phyloP scores from a whole-genome alignment of 768 basidiomycete genomes.

The Pleurotus eryngii region DNA sequence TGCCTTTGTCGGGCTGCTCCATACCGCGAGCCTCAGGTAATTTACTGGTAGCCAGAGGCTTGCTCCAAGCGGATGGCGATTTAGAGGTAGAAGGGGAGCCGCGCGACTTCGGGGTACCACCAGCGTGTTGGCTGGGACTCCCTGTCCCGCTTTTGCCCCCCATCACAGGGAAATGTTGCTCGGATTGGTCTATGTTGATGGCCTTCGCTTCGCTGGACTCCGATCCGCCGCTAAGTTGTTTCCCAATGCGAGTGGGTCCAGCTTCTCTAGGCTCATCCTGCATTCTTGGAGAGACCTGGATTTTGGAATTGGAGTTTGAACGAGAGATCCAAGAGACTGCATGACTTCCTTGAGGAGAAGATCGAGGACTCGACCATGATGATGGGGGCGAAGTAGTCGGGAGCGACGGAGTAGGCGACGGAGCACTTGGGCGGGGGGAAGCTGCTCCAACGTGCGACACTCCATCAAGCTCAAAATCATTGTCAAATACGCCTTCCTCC shows the following conservation, averaged over 20 bases:
- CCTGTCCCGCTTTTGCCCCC: not conserved
- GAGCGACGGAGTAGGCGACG: conserved; percentile 17
- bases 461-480: conserved; percentile 44
- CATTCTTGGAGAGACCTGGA: conserved; percentile 52
- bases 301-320: conserved; percentile 44
- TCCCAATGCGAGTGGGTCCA: conserved; percentile 26
- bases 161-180: conserved; percentile 8
- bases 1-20: conserved; percentile 8
- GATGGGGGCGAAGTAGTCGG: conserved; percentile 19
- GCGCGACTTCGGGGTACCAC: conserved; percentile 15
- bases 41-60: conserved; percentile 26
- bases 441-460: conserved; percentile 13
- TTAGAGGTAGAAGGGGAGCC: conserved; percentile 10
- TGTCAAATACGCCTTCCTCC: conserved; percentile 58
- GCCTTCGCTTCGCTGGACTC: conserved; percentile 30
- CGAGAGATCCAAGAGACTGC: conserved; percentile 17
- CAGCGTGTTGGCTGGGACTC: conserved; percentile 17
- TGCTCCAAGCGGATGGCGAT: conserved; percentile 36
- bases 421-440: conserved; percentile 1
- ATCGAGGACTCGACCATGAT: conserved; percentile 17
- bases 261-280: conserved; percentile 56
- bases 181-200: not conserved
- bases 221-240: conserved; percentile 20
- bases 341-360: conserved; percentile 10
- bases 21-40: conserved; percentile 3